A percentile compares a stretch with the other conserved stretches of the same genome.
phyloP scores from a whole-genome alignment of 2,329 filamentous ascomycete genomes.

The Fusarium albidum region DNA sequence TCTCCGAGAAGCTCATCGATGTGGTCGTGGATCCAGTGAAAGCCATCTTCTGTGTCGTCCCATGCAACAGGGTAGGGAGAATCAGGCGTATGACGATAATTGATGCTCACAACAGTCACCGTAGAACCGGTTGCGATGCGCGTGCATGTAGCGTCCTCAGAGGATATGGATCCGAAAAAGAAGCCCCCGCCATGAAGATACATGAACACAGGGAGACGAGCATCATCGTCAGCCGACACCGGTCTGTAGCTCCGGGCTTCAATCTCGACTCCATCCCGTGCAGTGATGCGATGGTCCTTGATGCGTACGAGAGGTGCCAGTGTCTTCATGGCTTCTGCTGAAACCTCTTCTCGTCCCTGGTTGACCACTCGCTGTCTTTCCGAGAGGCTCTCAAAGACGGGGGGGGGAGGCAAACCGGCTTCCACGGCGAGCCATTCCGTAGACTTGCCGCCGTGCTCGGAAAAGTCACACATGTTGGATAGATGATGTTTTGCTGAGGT shows the following conservation, averaged over 20 bases:
- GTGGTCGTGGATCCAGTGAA: conserved; percentile 57
- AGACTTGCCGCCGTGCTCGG: conserved; percentile 51
- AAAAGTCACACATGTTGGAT: conserved; percentile 35
- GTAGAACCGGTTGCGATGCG: conserved; percentile 52
- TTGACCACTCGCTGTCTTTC: conserved; percentile 19
- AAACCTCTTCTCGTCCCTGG: conserved; percentile 12
- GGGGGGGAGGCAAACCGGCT: conserved; percentile 7
- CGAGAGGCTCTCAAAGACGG: conserved; percentile 9
- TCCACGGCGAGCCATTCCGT: conserved; percentile 54
- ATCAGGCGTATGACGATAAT: conserved; percentile 67
- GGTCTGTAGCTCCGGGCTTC: conserved; percentile 29
- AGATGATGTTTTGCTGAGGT: no score
- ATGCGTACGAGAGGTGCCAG: conserved; percentile 41
- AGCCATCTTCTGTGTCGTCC: conserved; percentile 62
- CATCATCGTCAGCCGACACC: conserved; percentile 36
- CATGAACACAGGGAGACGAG: conserved; percentile 56
- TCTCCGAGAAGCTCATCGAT: conserved; percentile 20
- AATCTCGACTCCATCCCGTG: conserved; percentile 18
- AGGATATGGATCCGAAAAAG: conserved; percentile 59
- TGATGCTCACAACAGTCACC: conserved; percentile 61
- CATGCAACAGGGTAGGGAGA: conserved; percentile 59
- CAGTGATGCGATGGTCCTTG: conserved; percentile 40
- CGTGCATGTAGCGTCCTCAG: conserved; percentile 61
- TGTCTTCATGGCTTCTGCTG: conserved; percentile 17
- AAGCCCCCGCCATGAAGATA: conserved; percentile 66